A percentile compares a stretch with the other conserved stretches of the same genome.
Evolutionary conservation across 192 early-diverging fungal species (phyloP).

Genomic region (Entomortierella beljakovae): DNA sequence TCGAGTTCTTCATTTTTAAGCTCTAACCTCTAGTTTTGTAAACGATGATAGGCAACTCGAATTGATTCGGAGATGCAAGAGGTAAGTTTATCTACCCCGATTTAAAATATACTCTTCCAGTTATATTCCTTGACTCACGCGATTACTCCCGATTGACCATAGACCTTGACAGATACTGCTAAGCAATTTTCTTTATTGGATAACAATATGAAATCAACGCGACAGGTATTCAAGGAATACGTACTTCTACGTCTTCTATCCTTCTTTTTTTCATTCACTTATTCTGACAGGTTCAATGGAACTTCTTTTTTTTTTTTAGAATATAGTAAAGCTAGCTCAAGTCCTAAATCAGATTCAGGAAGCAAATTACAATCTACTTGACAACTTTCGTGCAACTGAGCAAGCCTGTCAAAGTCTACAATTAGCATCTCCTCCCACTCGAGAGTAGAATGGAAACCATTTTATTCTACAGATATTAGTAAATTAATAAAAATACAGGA

Average conservation of each 20-base stretch:
- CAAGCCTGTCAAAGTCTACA: constrained; percentile 27
- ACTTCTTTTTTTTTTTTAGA: constrained; percentile 16
- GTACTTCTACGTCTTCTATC: background rate
- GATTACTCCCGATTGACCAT: background rate
- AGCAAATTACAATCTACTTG: constrained; percentile 34
- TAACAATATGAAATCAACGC: constrained; percentile 27
- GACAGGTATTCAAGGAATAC: constrained; percentile 19
- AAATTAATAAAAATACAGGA: background rate
- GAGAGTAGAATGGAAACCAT: background rate
- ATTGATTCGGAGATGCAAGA: constrained; percentile 16
- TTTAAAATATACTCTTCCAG: background rate
- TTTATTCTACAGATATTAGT: too few species aligned
- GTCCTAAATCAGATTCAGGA: constrained; percentile 36
- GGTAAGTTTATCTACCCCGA: background rate
- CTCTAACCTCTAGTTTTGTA: background rate
- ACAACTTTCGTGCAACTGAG: constrained; percentile 44
- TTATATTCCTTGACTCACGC: background rate
- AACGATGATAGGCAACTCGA: constrained; percentile 6
- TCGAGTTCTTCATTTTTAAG: background rate
- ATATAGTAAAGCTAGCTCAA: constrained; percentile 18
- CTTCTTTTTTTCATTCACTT: too few species aligned
- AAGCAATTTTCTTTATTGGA: constrained; percentile 42
- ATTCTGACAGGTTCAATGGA: too few species aligned
- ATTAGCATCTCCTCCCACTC: constrained; percentile 5
- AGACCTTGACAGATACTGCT: constrained; percentile 31